Conservation (phyloP, 1,139 yeast genomes). For the Suhomyces maxii region DNA sequence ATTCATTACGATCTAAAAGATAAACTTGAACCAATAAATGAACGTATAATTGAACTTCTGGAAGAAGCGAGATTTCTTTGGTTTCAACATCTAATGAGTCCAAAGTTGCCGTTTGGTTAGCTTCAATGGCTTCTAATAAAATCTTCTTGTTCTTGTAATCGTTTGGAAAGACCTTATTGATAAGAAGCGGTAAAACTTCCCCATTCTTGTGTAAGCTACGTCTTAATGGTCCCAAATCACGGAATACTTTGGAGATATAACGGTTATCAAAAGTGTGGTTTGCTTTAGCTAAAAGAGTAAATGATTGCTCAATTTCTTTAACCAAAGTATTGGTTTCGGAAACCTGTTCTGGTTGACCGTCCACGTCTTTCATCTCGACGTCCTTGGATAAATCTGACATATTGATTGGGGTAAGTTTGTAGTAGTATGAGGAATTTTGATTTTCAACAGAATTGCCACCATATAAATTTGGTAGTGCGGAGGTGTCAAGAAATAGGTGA, state of each 20-base stretch:
- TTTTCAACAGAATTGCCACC: constrained; percentile 7
- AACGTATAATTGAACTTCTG: constrained; percentile 80
- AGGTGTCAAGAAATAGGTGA: background rate
- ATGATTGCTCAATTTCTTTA: constrained; percentile 52
- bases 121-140: constrained; percentile 40
- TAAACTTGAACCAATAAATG: constrained; percentile 78
- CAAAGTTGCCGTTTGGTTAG: constrained; percentile 18
- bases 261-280: constrained; percentile 81
- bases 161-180: constrained; percentile 54
- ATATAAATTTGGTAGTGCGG: background rate
- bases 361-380: constrained; percentile 31
- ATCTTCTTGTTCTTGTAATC: constrained; percentile 44
- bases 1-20: constrained; percentile 62
- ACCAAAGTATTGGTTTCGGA: constrained; percentile 22
- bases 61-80: constrained; percentile 37
- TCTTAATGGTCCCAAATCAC: constrained; percentile 79
- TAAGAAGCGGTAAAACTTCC: constrained; percentile 53
- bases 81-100: constrained; percentile 18
- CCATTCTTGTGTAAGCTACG: constrained; percentile 51
- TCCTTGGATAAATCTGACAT: constrained; percentile 19
- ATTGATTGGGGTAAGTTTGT: background rate
- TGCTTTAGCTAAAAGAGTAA: constrained; percentile 64
- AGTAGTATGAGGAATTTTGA: constrained; percentile 1
- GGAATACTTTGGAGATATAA: constrained; percentile 78
- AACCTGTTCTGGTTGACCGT: constrained; percentile 12